These are phyloP conservation scores for Thraustochytrium sp. DNA, from an alignment of 352 stramenopile species.

Conservation along the genomic window DNA sequence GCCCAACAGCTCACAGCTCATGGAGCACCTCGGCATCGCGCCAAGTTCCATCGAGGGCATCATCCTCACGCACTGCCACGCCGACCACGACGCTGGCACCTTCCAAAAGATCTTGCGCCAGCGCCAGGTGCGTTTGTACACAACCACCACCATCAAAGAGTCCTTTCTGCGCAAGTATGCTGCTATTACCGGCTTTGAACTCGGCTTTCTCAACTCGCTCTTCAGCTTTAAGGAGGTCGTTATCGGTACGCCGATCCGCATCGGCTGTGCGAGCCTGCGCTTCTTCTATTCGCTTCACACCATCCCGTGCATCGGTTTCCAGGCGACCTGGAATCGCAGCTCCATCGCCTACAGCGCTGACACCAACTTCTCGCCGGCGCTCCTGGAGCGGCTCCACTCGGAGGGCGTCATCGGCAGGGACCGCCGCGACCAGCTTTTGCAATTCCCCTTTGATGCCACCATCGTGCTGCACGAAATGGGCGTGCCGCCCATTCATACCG, in stretches of 20 bases:
- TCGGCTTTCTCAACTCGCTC: conserved; percentile 68
- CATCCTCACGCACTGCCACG: conserved; percentile 93
- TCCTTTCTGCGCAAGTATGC: conserved; percentile 93
- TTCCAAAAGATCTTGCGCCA: conserved; percentile 93
- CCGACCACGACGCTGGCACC: conserved; percentile 89
- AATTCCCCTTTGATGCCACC: conserved; percentile 86
- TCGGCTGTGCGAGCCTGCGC: conserved; percentile 83
- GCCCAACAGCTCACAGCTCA: conserved; percentile 75
- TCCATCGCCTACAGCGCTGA: conserved; percentile 81
- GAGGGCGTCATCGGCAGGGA: conserved; percentile 74
- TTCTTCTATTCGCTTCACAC: conserved; percentile 93
- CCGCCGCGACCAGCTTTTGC: conserved; percentile 75
- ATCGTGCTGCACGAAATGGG: conserved; percentile 86
- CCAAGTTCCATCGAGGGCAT: conserved; percentile 88
- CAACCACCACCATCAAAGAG: conserved; percentile 90
- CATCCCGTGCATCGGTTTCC: conserved; percentile 90
- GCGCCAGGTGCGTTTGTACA: conserved; percentile 86
- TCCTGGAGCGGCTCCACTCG: conserved; percentile 65
- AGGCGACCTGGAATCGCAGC: conserved; percentile 56
- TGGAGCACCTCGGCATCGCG: conserved; percentile 72
- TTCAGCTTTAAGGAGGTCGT: conserved; percentile 58
- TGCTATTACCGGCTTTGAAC: conserved; percentile 80
- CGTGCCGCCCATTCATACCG: conserved; percentile 88
- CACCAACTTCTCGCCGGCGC: conserved; percentile 84
- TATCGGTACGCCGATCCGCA: conserved; percentile 82